Conservation (phyloP, 2,329 filamentous ascomycete species). For the Diaporthe citri region DNA sequence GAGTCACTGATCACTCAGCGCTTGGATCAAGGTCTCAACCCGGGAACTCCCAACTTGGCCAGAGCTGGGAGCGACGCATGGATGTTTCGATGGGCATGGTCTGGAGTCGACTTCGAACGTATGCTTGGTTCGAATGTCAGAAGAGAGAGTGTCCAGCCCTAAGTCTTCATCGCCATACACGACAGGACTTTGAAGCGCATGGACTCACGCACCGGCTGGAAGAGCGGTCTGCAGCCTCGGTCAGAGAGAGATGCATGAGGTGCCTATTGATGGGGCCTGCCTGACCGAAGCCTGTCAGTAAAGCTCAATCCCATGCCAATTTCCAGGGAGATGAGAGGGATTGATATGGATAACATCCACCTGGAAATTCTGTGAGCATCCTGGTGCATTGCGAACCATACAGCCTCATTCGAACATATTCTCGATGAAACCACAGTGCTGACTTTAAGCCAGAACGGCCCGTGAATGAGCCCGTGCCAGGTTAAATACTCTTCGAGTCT, state of each 20-base stretch:
- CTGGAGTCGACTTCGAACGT: not conserved
- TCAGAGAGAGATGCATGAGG: not conserved
- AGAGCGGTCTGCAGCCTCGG: slow-evolving; percentile 11
- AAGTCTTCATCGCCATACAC: not conserved
- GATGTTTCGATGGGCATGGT: not conserved
- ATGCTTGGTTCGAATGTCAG: not conserved
- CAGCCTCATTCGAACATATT: not conserved
- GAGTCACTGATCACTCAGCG: not conserved
- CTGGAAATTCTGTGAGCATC: not conserved
- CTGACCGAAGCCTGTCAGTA: not conserved
- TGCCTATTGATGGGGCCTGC: not conserved
- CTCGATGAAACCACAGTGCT: not conserved
- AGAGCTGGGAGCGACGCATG: not conserved
- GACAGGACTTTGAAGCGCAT: not conserved
- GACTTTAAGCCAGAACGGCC: not conserved
- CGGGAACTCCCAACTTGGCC: not conserved
- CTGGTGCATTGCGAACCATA: not conserved
- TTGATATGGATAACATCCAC: not conserved
- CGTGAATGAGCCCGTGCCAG: not conserved
- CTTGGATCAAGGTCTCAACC: not conserved
- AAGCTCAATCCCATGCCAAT: not conserved
- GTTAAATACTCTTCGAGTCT: not conserved
- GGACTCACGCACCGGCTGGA: not conserved
- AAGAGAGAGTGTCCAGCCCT: not conserved
- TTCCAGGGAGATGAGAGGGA: not conserved